Base-by-base conservation (phyloP, 2,329 filamentous ascomycete species). In the Clarireedia sp. region DNA sequence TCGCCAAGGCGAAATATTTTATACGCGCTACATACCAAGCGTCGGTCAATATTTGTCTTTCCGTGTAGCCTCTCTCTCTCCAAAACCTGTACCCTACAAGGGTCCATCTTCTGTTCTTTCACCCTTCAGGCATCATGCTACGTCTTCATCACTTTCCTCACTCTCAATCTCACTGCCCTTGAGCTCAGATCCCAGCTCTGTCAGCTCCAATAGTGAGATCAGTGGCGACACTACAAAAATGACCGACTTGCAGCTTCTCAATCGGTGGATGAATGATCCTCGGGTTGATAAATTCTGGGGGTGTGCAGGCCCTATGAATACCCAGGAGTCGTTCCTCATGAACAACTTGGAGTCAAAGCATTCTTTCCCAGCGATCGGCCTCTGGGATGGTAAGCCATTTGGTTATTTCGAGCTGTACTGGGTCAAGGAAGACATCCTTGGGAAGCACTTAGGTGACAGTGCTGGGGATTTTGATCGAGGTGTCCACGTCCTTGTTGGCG, bases 391-490 rank as follows among this genome's bases (percentile, higher is more conserved):
- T 10, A 86, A 92, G 58, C 92, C 92, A 0, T 99, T 97, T 72
- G 94, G 90, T 0, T 99, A 95, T 69, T 96, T 99, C 68, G 94
- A 99, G 74, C 80, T 99, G 36, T 99, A 99, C 73, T 99, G 94
- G 92, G 90, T 94, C 3, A 96, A 95, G 66, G 94, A 99, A 68
- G 94, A 97, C 66, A 74, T 77, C 0, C 70, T 99, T 0, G 90
- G 89, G 0, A 79, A 78, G 48, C 78, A 89, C 60, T 71, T 95
- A n/a, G 78, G 83, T 69, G 78, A 78, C 21, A 78, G 80, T 3
- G 82, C 84, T 0, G 81, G 80, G 7, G 88, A 96, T 64, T 97
- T 87, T 71, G 92, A 97, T 64, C 78, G 94, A 6, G 94, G 94
- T 0, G 73, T 97, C 17, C 94, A 99, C 66, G 83, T 94, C 12